Conservation (phyloP, 1,139 yeast genomes). For the Nematodospora anomalae region DNA sequence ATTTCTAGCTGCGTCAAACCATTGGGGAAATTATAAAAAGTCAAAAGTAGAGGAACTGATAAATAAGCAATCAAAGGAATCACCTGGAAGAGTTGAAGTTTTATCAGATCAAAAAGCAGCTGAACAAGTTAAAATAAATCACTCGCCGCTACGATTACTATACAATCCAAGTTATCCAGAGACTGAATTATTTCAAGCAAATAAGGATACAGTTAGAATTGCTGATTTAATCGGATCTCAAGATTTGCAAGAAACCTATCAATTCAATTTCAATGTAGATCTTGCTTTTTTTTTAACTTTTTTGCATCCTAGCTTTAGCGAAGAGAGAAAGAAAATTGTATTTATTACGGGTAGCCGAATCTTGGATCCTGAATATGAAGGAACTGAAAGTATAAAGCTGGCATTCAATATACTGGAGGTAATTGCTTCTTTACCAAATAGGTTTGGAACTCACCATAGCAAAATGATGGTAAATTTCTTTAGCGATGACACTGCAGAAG, state of each 20-base stretch:
- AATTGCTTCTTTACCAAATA: constrained; percentile 31
- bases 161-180: constrained; percentile 26
- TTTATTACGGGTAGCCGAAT: constrained; percentile 33
- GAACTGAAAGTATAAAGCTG: constrained; percentile 11
- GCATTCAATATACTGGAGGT: constrained; percentile 31
- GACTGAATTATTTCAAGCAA: constrained; percentile 14
- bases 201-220: constrained; percentile 28
- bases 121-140: constrained; percentile 1
- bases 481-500: constrained; percentile 40
- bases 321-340: constrained; percentile 23
- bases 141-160: constrained; percentile 27
- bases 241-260: constrained; percentile 40
- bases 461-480: constrained; percentile 64
- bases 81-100: constrained; percentile 8
- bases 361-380: constrained; percentile 17
- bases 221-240: constrained; percentile 31
- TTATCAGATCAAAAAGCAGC: constrained; percentile 9
- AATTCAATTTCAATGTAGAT: constrained; percentile 52
- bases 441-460: constrained; percentile 60
- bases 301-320: constrained; percentile 28
- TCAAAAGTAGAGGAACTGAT: not conserved
- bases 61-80: not conserved
- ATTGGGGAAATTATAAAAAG: constrained; percentile 12
- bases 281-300: constrained; percentile 36
- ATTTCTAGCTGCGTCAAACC: constrained; percentile 13